Evolutionary conservation across 2,329 filamentous ascomycete species (phyloP), one percentile per base, ranked within the genome.

Genomic region (Fragosphaeria purpurea): DNA sequence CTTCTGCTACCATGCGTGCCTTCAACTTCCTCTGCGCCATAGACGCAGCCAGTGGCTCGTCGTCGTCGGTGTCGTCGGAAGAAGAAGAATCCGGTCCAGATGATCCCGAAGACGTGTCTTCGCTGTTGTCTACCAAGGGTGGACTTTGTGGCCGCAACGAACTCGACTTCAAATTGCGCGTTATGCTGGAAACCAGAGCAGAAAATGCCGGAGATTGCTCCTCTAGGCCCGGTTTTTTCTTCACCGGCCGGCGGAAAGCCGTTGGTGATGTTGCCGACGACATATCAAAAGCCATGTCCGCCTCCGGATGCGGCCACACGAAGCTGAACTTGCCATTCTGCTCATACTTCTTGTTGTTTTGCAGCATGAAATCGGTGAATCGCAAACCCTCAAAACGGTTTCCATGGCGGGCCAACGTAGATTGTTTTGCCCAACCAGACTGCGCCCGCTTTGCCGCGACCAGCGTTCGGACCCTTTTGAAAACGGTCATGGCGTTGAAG

Each of bases 301-400:
- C 39, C 46, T 65, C 53, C 44, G 60, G 61, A 41, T 64, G 60
- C 41, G 49, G 62, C 57, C 66, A 60, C 46, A 60, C 61, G 60
- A 70, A 76, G 52, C 76, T 71, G 53, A 77, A 82, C 2, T 72
- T 68, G 11, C 78, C 78, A 5, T 73, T 75, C 44, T 73, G 71
- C 55, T 77, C 72, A 55, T 82, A 82, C 56, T 81, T 81, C 55
- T 74, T 77, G 55, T 75, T 78, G 42, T 77, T 75, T 50, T 73
- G 62, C 0, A 76, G 72, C 35, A 80, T 64, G 12, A 68, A 68
- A 5, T 74, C 70, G 32, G 77, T 74, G 46, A 82, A 77, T 40
- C 73, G 67, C 34, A 81, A 68, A 54, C 71, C 77, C 35, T 76
- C 73, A 54, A 79, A 82, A 9, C 75, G 66, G 52, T 71, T 78